These are phyloP conservation scores for Aspergillus tanneri DNA, from an alignment of 2,329 filamentous ascomycete species.

Conservation along the genomic window DNA sequence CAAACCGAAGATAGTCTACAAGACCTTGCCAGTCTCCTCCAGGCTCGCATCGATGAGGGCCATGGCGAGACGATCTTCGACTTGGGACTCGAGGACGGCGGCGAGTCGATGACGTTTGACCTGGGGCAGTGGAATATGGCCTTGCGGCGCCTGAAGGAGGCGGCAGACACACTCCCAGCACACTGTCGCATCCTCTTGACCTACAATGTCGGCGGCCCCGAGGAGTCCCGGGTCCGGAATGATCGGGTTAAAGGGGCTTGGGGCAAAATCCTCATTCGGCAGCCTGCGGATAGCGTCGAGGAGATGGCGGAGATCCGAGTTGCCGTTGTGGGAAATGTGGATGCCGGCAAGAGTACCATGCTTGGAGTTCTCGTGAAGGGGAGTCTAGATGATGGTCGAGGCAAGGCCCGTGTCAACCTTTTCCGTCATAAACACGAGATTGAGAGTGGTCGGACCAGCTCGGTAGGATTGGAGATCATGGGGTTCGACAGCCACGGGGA, in stretches of 20 bases:
- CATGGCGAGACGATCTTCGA: slow-evolving; percentile 90
- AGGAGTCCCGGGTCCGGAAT: slow-evolving; percentile 65
- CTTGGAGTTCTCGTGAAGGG: slow-evolving; percentile 94
- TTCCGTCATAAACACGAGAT: slow-evolving; percentile 98
- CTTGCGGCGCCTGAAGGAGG: slow-evolving; percentile 62
- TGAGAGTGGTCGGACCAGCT: slow-evolving; percentile 90
- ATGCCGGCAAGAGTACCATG: slow-evolving; percentile 96
- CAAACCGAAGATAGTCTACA: slow-evolving; percentile 60
- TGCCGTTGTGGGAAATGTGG: slow-evolving; percentile 95
- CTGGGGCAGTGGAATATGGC: slow-evolving; percentile 74
- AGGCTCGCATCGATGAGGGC: slow-evolving; percentile 73
- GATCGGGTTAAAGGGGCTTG: slow-evolving; percentile 71
- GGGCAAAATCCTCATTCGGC: slow-evolving; percentile 84
- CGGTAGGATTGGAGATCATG: slow-evolving; percentile 98
- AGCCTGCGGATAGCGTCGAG: slow-evolving; percentile 70
- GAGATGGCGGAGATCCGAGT: slow-evolving; percentile 94
- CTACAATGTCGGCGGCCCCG: slow-evolving; percentile 78
- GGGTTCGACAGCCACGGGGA: slow-evolving; percentile 87
- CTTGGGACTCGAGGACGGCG: slow-evolving; percentile 84
- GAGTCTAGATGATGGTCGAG: slow-evolving; percentile 88
- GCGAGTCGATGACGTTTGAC: slow-evolving; percentile 76
- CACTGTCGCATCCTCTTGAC: slow-evolving; percentile 82
- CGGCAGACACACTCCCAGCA: slow-evolving; percentile 64
- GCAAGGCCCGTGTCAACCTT: slow-evolving; percentile 88
- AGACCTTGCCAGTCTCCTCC: slow-evolving; percentile 65